phyloP scores from a whole-genome alignment of 129 eudicot species.

The sunflower (Helianthus annuus) region HanXRQr2.0-SUNRISE NC_035439.2:95062381-95062880 shows the following conservation, averaged over 20 bases:
- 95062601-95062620: not conserved
- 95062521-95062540: constrained; percentile 24
- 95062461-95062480: constrained; percentile 4
- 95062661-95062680: not conserved
- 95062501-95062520: constrained; percentile 28
- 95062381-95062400: not conserved
- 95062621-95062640: not conserved
- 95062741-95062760: too few relatives aligned
- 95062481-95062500: constrained; percentile 16
- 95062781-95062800: too few relatives aligned
- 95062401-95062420: not conserved
- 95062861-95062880: too few relatives aligned
- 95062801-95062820: too few relatives aligned
- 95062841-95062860: too few relatives aligned
- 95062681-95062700: not conserved
- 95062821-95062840: too few relatives aligned
- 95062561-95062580: constrained; percentile 22
- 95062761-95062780: too few relatives aligned
- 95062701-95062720: too few relatives aligned
- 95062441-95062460: constrained; percentile 17
- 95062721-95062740: too few relatives aligned
- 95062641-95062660: not conserved
- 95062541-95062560: constrained; percentile 13
- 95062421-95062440: not conserved
- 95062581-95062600: constrained; percentile 8